Percentiles rank a stretch among this genome's conserved stretches.
These are phyloP conservation scores for Alternaria infectoria DNA, from an alignment of 2,329 filamentous ascomycete genomes.

Conservation along the genomic window DNA sequence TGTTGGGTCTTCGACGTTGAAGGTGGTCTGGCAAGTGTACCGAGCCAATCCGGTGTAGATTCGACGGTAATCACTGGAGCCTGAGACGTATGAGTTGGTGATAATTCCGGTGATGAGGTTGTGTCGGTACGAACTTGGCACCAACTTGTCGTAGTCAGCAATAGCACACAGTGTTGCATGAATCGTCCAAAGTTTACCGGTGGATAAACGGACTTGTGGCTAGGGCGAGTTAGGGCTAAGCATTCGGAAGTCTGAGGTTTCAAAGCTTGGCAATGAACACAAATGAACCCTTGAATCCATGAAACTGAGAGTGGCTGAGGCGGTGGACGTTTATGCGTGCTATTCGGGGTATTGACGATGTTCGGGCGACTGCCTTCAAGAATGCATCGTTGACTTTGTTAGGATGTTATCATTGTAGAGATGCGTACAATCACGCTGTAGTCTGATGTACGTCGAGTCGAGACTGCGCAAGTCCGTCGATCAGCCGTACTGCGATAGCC, in stretches of 20 bases:
- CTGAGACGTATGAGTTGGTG: background rate
- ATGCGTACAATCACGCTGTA: background rate
- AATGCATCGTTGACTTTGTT: background rate
- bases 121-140: background rate
- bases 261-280: constrained; percentile 35
- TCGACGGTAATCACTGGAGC: background rate
- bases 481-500: background rate
- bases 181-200: background rate
- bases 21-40: constrained; percentile 4
- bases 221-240: constrained; percentile 26
- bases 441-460: background rate
- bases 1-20: background rate
- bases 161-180: background rate
- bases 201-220: constrained; percentile 2
- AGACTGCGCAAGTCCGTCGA: background rate
- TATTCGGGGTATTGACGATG: background rate
- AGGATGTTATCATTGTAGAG: background rate
- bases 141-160: background rate
- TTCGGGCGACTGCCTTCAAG: background rate
- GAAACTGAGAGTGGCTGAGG: constrained; percentile 31
- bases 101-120: background rate
- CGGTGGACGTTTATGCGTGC: constrained; percentile 8
- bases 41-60: background rate
- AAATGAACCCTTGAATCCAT: constrained; percentile 21
- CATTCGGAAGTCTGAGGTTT: constrained; percentile 22